These are phyloP conservation scores for Coniella lustricola DNA, from an alignment of 2,329 filamentous ascomycete genomes.

Conservation along the genomic window DNA sequence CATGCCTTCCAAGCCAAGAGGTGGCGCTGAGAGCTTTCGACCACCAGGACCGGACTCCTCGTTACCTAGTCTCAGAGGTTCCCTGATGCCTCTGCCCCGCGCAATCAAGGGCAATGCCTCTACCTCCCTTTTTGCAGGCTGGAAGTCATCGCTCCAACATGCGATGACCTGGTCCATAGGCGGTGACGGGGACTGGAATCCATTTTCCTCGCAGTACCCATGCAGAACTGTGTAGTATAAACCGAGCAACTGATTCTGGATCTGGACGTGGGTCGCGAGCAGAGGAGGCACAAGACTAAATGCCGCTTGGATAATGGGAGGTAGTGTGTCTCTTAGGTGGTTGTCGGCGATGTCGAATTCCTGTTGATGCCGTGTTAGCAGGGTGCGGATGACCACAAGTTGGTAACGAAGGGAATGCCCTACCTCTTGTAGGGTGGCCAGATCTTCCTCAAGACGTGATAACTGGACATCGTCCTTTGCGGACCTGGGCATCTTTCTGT, in stretches of 20 bases:
- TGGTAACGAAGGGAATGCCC: not conserved
- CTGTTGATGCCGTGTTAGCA: constrained; percentile 28
- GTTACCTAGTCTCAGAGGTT: constrained; percentile 30
- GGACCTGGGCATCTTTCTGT: constrained; percentile 62
- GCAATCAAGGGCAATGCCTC: constrained; percentile 60
- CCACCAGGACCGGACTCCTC: constrained; percentile 25
- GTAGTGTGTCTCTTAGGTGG: constrained; percentile 63
- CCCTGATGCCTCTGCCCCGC: constrained; percentile 58
- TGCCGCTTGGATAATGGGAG: constrained; percentile 61
- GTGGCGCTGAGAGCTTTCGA: constrained; percentile 17
- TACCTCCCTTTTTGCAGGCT: constrained; percentile 56
- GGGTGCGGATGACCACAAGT: not conserved
- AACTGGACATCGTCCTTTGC: constrained; percentile 67
- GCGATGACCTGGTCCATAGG: constrained; percentile 65
- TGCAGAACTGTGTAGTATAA: constrained; percentile 73
- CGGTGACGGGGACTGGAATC: constrained; percentile 65
- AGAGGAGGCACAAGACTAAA: constrained; percentile 70
- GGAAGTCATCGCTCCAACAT: constrained; percentile 57
- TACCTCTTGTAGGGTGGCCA: constrained; percentile 59
- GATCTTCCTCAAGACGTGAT: constrained; percentile 64
- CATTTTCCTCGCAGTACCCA: constrained; percentile 61
- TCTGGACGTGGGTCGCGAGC: constrained; percentile 61
- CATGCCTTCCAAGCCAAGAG: constrained; percentile 23
- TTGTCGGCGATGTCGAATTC: constrained; percentile 71
- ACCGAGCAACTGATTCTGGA: constrained; percentile 71